Conservation (phyloP, 1,284 basidiomycete genomes). For the Leccinum pachyderme region DNA sequence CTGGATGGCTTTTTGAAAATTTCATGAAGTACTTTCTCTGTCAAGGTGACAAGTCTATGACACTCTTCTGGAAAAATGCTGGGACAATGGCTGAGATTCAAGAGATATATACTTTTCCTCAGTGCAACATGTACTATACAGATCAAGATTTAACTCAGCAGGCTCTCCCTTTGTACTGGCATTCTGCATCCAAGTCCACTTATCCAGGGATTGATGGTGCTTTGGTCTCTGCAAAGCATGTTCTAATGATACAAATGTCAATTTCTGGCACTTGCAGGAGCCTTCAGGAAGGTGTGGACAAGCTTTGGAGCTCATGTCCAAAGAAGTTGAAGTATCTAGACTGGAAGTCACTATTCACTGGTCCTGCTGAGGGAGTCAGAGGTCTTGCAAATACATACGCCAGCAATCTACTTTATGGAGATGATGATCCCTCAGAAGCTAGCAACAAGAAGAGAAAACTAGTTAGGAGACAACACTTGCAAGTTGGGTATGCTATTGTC, state of each 20-base stretch:
- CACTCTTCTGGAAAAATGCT: neutral
- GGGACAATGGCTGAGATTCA: neutral
- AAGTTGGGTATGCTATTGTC: neutral
- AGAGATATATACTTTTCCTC: neutral
- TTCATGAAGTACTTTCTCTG: neutral
- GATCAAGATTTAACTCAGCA: neutral
- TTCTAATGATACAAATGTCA: neutral
- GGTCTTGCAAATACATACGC: neutral
- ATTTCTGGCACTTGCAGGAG: neutral
- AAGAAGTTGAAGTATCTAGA: neutral
- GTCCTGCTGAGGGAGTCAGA: neutral
- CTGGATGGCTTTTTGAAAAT: neutral
- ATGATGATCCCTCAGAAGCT: neutral
- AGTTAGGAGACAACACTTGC: neutral
- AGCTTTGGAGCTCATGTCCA: neutral
- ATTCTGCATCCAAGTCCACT: neutral
- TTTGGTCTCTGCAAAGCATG: neutral
- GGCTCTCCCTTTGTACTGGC: neutral
- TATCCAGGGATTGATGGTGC: neutral
- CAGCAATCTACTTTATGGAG: neutral
- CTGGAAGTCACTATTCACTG: neutral
- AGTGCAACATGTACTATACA: neutral
- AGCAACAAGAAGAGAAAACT: neutral
- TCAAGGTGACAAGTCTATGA: neutral
- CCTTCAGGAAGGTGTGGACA: neutral